Evolutionary conservation across 805 yeast species (phyloP).

Genomic region (Saturnispora zaruensis): DNA sequence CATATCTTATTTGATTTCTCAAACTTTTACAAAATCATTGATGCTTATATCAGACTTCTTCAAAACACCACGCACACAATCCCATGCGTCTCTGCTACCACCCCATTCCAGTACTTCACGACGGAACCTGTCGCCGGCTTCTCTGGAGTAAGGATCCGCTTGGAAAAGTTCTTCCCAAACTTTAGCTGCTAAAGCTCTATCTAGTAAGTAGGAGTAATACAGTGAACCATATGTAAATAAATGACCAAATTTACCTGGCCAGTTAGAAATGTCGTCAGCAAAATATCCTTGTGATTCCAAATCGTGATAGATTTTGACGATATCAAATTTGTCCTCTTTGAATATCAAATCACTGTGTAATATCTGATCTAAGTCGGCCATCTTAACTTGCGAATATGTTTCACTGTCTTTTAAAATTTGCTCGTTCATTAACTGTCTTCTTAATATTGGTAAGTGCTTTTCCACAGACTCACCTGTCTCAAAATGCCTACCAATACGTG

Average conservation of each 20-base stretch:
- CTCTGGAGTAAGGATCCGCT: constrained; percentile 58
- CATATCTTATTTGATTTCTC: background rate
- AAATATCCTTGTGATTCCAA: constrained; percentile 52
- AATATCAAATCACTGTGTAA: constrained; percentile 45
- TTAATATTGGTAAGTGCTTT: constrained; percentile 31
- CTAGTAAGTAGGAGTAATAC: constrained; percentile 85
- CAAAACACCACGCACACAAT: constrained; percentile 69
- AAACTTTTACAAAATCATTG: constrained; percentile 8
- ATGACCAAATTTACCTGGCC: constrained; percentile 96
- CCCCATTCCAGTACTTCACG: constrained; percentile 81
- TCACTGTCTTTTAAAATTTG: constrained; percentile 58
- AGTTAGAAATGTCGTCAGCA: constrained; percentile 61
- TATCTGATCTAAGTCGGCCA: constrained; percentile 83
- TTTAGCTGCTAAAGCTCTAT: constrained; percentile 83
- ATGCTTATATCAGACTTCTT: constrained; percentile 19
- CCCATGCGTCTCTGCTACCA: constrained; percentile 86
- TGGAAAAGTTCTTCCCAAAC: constrained; percentile 71
- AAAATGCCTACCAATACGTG: constrained; percentile 64
- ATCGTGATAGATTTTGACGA: constrained; percentile 55
- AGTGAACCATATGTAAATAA: constrained; percentile 89
- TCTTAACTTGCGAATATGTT: constrained; percentile 75
- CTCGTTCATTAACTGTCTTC: constrained; percentile 42
- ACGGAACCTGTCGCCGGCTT: constrained; percentile 69
- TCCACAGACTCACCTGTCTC: constrained; percentile 58
- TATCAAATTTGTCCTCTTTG: constrained; percentile 37